Conservation (phyloP, 2,329 filamentous ascomycete genomes). For the Ceratocystis destructans region DNA sequence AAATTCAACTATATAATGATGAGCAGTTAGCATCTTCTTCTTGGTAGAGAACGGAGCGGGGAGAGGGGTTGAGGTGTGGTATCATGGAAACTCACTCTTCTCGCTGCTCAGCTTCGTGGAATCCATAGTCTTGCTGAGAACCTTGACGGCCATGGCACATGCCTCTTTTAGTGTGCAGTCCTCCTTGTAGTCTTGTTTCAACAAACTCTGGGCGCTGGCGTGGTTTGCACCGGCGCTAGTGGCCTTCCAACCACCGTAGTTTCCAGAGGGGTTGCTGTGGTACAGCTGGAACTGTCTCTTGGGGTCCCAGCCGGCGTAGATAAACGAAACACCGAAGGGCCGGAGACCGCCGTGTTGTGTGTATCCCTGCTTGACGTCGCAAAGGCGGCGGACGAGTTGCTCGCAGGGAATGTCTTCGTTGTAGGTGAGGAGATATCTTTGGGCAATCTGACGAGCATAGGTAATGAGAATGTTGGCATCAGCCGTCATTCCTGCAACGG, state of each 20-base stretch:
- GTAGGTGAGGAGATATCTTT: slow-evolving; percentile 96
- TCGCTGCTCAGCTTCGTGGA: slow-evolving; percentile 97
- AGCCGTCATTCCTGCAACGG: slow-evolving; percentile 96
- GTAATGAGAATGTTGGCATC: slow-evolving; percentile 99
- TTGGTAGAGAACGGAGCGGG: slow-evolving; percentile 24
- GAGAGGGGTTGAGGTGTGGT: no score
- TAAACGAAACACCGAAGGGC: slow-evolving; percentile 97
- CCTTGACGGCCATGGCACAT: slow-evolving; percentile 94
- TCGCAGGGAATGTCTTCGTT: slow-evolving; percentile 99
- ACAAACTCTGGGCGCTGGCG: slow-evolving; percentile 84
- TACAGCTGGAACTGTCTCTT: slow-evolving; percentile 97
- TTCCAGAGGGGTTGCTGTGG: slow-evolving; percentile 95
- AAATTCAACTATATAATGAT: slow-evolving; percentile 62
- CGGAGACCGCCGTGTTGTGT: slow-evolving; percentile 97
- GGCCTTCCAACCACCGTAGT: slow-evolving; percentile 99
- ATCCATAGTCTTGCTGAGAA: slow-evolving; percentile 99
- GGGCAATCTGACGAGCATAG: slow-evolving; percentile 91
- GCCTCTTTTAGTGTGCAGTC: slow-evolving; percentile 93
- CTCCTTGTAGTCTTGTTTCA: slow-evolving; percentile 99
- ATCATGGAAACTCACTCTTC: slow-evolving; percentile 64
- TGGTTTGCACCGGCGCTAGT: slow-evolving; percentile 97
- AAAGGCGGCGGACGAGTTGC: slow-evolving; percentile 89
- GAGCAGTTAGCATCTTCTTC: slow-evolving; percentile 20
- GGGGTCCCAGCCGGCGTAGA: slow-evolving; percentile 96
- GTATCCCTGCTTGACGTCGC: slow-evolving; percentile 97